These are phyloP conservation scores for Penicillium cosmopolitanum DNA, from an alignment of 495 filamentous ascomycete species.

Conservation along the genomic window DNA sequence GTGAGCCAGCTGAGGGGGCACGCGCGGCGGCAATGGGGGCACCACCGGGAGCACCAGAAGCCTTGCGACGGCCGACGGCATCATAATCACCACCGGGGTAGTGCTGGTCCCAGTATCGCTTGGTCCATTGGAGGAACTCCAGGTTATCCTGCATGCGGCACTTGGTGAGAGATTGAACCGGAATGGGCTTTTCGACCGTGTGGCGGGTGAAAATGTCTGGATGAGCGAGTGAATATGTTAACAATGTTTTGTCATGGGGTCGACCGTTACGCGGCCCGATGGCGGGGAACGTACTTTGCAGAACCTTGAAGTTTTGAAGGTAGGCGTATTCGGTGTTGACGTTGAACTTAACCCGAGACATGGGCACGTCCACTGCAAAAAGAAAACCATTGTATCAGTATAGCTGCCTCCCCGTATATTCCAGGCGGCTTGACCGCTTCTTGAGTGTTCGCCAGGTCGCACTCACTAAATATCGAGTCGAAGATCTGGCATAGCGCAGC, in stretches of 20 bases:
- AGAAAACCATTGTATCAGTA: constrained; percentile 1
- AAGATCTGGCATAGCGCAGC: constrained; percentile 95
- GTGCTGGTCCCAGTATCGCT: constrained; percentile 97
- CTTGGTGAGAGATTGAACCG: constrained; percentile 86
- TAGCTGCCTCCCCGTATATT: not conserved
- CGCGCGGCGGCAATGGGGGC: constrained; percentile 39
- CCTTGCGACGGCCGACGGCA: constrained; percentile 82
- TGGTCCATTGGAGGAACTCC: constrained; percentile 96
- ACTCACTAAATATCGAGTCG: constrained; percentile 90
- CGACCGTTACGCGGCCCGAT: not conserved
- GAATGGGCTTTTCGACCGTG: constrained; percentile 81
- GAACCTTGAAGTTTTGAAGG: constrained; percentile 94
- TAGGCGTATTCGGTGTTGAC: constrained; percentile 97
- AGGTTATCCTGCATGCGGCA: constrained; percentile 99
- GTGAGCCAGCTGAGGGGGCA: constrained; percentile 30
- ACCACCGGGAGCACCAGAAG: constrained; percentile 59
- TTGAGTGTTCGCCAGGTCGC: constrained; percentile 2
- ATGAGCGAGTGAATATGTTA: not conserved
- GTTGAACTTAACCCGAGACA: constrained; percentile 97
- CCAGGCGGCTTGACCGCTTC: constrained; percentile 5
- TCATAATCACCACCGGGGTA: constrained; percentile 97
- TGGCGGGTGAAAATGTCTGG: constrained; percentile 86
- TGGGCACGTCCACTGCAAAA: constrained; percentile 79
- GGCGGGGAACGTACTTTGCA: constrained; percentile 72
- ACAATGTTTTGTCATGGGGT: not conserved